Evolutionary conservation across 2,329 filamentous ascomycete species (phyloP).

Genomic region (Ophiostoma angusticollis): DNA sequence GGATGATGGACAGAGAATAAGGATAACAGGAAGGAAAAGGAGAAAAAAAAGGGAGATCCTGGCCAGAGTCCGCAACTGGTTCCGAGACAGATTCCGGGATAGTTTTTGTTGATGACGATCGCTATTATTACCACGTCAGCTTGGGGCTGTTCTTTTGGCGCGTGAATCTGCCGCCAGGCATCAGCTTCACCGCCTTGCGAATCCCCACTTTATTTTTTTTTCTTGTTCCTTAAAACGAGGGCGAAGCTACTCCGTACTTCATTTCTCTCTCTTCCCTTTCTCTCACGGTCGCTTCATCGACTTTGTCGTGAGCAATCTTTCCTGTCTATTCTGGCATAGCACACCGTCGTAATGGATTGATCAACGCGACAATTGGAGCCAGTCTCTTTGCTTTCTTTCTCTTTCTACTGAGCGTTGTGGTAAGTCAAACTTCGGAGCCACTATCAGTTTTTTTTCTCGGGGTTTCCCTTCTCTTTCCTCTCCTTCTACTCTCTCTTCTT

Average conservation of each 20-base stretch:
- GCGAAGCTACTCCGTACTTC: too few species aligned
- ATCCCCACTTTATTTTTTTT: slow-evolving; percentile 2
- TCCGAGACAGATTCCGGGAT: too few species aligned
- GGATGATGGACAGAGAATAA: too few species aligned
- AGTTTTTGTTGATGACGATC: too few species aligned
- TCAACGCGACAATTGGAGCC: too few species aligned
- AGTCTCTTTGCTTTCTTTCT: background rate
- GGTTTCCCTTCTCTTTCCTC: too few species aligned
- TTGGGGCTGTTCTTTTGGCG: too few species aligned
- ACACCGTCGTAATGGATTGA: background rate
- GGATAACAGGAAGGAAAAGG: too few species aligned
- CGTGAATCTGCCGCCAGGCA: slow-evolving; percentile 1
- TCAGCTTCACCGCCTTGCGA: background rate
- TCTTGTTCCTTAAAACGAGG: too few species aligned
- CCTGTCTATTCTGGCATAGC: background rate
- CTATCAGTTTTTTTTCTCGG: background rate
- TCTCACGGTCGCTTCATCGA: background rate
- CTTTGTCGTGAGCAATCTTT: background rate
- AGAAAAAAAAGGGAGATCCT: too few species aligned
- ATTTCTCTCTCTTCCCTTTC: background rate
- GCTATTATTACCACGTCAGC: too few species aligned
- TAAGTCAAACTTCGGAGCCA: background rate
- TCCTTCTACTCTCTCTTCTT: background rate
- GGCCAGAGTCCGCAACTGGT: too few species aligned
- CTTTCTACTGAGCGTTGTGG: background rate